Conservation (phyloP, 495 filamentous ascomycete genomes). For the Neurospora sp. region DNA sequence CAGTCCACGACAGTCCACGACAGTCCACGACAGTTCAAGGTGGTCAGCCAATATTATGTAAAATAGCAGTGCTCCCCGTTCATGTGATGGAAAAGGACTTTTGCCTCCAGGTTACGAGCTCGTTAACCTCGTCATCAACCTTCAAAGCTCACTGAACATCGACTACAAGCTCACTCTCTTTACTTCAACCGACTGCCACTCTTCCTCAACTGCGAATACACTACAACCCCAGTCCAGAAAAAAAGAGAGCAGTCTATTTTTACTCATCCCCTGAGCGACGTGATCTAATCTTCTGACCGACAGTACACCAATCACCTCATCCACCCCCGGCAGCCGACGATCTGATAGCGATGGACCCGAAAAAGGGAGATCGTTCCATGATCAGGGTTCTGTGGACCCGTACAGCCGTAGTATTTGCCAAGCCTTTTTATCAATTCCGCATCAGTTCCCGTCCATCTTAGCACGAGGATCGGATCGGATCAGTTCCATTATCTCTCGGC, state of each 20-base stretch:
- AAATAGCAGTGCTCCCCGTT: background rate
- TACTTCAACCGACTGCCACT: background rate
- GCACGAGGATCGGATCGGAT: background rate
- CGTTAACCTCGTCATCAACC: background rate
- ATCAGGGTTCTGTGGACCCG: background rate
- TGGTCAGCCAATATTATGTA: background rate
- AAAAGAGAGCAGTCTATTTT: background rate
- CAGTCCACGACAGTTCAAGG: background rate
- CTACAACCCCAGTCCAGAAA: background rate
- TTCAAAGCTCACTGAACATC: background rate
- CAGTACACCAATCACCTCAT: background rate
- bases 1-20: background rate
- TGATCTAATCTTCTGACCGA: background rate
- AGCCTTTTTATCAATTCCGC: slow-evolving; percentile 22
- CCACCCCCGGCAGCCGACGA: background rate
- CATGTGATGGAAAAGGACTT: background rate
- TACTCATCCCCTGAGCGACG: background rate
- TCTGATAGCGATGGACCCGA: background rate
- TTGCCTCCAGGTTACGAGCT: background rate
- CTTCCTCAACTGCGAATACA: background rate
- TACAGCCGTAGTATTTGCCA: slow-evolving; percentile 7
- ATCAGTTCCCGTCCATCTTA: background rate
- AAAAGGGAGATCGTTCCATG: background rate
- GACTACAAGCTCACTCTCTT: background rate
- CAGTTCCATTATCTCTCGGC: background rate